phyloP scores from a whole-genome alignment of 148 eudicot species.

The Chenopodium quinoa region DNA sequence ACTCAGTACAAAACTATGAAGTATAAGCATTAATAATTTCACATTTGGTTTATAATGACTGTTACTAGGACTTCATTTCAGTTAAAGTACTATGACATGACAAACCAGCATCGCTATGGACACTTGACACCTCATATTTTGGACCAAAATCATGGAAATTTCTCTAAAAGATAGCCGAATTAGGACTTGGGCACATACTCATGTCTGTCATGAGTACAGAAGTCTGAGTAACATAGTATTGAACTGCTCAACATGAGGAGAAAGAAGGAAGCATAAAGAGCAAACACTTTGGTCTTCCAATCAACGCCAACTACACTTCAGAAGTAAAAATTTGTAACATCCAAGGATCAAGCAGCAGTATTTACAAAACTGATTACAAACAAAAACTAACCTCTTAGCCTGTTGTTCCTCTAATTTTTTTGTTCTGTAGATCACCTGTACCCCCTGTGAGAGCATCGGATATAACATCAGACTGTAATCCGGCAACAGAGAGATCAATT shows the following conservation, averaged over 20 bases:
- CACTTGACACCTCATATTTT: not conserved
- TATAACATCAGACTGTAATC: not conserved
- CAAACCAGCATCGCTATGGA: not conserved
- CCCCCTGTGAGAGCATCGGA: constrained; percentile 42
- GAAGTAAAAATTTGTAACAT: too few species aligned
- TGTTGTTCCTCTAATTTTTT: constrained; percentile 66
- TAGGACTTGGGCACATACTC: not conserved
- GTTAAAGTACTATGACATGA: not conserved
- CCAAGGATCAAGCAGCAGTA: not conserved
- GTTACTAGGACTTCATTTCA: not conserved
- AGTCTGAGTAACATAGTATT: not conserved
- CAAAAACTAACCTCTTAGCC: constrained; percentile 55
- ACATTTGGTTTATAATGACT: not conserved
- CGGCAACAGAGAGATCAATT: not conserved
- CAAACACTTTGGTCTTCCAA: not conserved
- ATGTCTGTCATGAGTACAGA: not conserved
- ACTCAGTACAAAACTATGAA: not conserved
- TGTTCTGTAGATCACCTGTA: constrained; percentile 62
- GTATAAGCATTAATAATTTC: not conserved
- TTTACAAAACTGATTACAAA: not conserved
- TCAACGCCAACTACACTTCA: not conserved
- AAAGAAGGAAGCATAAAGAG: not conserved
- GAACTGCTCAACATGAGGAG: not conserved
- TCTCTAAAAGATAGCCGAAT: too few species aligned
- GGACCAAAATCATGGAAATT: not conserved